Conservation (phyloP, 495 filamentous ascomycete species). For the Beverwykella pulmonaria region DNA sequence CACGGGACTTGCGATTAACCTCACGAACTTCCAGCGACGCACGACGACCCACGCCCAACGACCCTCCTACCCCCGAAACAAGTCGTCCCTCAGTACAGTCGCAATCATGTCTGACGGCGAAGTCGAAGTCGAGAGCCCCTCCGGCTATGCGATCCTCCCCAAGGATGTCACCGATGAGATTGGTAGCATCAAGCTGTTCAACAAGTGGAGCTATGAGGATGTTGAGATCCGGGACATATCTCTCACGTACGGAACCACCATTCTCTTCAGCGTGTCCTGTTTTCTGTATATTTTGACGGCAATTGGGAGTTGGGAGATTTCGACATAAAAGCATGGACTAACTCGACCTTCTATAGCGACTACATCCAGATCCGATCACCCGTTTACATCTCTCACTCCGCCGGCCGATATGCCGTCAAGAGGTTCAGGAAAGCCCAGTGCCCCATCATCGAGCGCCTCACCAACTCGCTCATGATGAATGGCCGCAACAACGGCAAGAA, state of each 20-base stretch:
- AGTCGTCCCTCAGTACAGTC: slow-evolving; percentile 29
- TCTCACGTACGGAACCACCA: slow-evolving; percentile 76
- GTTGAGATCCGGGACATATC: slow-evolving; percentile 99
- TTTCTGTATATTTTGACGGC: not conserved
- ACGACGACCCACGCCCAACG: slow-evolving; percentile 10
- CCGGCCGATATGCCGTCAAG: slow-evolving; percentile 98
- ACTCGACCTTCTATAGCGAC: slow-evolving; percentile 68
- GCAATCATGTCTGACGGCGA: slow-evolving; percentile 82
- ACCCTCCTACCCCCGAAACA: slow-evolving; percentile 9
- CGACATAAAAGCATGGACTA: slow-evolving; percentile 26
- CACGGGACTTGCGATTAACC: slow-evolving; percentile 8
- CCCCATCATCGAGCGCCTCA: slow-evolving; percentile 99
- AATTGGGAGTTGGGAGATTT: not conserved
- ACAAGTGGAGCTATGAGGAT: slow-evolving; percentile 96
- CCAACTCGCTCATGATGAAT: slow-evolving; percentile 99
- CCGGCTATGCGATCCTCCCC: slow-evolving; percentile 79
- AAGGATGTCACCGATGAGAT: slow-evolving; percentile 91
- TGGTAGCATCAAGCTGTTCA: slow-evolving; percentile 97
- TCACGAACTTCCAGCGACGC: slow-evolving; percentile 18
- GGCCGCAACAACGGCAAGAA: slow-evolving; percentile 99
- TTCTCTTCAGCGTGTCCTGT: not conserved
- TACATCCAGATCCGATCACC: slow-evolving; percentile 99
- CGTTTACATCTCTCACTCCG: slow-evolving; percentile 98
- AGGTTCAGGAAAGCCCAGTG: slow-evolving; percentile 99
- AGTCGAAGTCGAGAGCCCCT: slow-evolving; percentile 82